These are phyloP conservation scores for Exophiala oligosperma DNA, from an alignment of 2,329 filamentous ascomycete species.

Conservation along the genomic window DNA sequence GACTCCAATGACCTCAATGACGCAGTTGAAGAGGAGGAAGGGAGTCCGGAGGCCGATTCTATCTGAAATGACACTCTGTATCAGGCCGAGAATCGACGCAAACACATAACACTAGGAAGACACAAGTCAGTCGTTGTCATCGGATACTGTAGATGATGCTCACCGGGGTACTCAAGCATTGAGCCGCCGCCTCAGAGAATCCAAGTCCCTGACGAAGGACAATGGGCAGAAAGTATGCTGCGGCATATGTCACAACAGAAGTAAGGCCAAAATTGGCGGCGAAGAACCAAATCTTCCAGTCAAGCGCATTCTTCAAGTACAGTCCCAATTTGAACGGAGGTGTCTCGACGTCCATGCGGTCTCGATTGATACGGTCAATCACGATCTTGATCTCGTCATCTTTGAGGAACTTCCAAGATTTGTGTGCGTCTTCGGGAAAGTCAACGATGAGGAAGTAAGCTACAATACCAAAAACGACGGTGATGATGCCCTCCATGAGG, in stretches of 20 bases:
- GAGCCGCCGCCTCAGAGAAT: conserved; percentile 63
- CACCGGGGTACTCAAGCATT: conserved; percentile 72
- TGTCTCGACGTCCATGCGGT: conserved; percentile 53
- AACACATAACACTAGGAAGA: conserved; percentile 55
- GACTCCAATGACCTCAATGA: conserved; percentile 67
- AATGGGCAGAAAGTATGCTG: conserved; percentile 78
- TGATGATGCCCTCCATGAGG: conserved; percentile 31
- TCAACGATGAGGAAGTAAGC: conserved; percentile 48
- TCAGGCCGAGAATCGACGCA: conserved; percentile 63
- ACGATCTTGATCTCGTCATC: conserved; percentile 25
- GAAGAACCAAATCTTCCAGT: conserved; percentile 58
- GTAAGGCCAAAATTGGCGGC: conserved; percentile 52
- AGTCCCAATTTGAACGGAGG: conserved; percentile 49
- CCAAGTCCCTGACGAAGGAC: conserved; percentile 66
- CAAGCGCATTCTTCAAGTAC: conserved; percentile 49
- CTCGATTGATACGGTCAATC: conserved; percentile 52
- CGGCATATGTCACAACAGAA: conserved; percentile 72
- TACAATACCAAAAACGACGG: conserved; percentile 41
- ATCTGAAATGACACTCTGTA: conserved; percentile 71
- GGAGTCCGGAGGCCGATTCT: conserved; percentile 67
- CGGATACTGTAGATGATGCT: background rate
- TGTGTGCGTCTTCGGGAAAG: conserved; percentile 36
- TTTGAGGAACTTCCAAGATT: conserved; percentile 37
- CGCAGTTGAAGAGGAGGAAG: conserved; percentile 67
- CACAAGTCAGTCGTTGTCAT: background rate